A percentile compares a stretch with the other conserved stretches of the same genome.
Conservation (phyloP, 305 asterid species). For the Fraxinus platypoda region DNA sequence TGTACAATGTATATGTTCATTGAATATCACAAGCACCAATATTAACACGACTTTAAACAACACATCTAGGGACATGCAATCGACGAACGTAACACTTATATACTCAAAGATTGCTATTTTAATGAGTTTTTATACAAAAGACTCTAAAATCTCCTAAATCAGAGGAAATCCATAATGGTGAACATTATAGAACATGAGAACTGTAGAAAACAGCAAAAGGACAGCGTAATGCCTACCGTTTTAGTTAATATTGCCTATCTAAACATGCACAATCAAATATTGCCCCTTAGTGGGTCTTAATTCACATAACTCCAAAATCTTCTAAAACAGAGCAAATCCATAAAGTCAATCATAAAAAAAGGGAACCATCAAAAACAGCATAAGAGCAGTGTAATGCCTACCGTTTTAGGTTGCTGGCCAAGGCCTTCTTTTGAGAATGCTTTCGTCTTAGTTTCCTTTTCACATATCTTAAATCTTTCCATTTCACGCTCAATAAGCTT, state of each 20-base stretch:
- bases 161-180: constrained; percentile 7
- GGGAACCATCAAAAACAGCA: constrained; percentile 19
- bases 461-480: constrained; percentile 97
- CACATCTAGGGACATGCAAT: constrained; percentile 8
- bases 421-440: constrained; percentile 99
- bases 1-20: background rate
- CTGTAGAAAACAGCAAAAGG: constrained; percentile 13
- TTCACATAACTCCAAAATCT: background rate
- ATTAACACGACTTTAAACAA: constrained; percentile 14
- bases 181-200: background rate
- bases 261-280: background rate
- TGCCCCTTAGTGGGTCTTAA: constrained; percentile 8
- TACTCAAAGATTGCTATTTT: constrained; percentile 1
- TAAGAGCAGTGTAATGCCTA: constrained; percentile 33
- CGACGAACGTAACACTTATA: background rate
- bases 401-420: constrained; percentile 99
- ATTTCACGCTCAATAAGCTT: constrained; percentile 95
- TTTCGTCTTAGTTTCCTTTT: constrained; percentile 98
- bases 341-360: background rate
- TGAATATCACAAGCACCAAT: background rate
- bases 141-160: background rate
- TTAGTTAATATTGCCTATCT: constrained; percentile 35
- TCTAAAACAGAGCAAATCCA: background rate
- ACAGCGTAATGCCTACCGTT: constrained; percentile 50
- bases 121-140: background rate